Percentiles rank a stretch among this genome's conserved stretches.
Conservation (phyloP, 2,329 filamentous ascomycete species). For the Fusarium pininemorale region DNA sequence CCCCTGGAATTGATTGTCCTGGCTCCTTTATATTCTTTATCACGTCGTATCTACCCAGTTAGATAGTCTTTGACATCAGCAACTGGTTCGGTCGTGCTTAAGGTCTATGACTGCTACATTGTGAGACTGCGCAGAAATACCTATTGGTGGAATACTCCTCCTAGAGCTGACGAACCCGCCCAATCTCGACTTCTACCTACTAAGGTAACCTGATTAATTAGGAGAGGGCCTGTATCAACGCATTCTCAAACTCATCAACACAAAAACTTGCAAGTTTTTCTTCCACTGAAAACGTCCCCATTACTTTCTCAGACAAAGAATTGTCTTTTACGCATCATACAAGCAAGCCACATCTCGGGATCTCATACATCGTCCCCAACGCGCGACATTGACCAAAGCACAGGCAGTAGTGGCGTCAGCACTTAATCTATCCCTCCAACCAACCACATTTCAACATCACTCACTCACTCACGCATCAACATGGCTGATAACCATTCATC, state of each 20-base stretch:
- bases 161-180: not conserved
- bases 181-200: not conserved
- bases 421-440: conserved; percentile 2
- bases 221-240: conserved; percentile 4
- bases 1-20: not conserved
- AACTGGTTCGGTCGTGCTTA: not conserved
- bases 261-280: not conserved
- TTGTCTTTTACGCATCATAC: not conserved
- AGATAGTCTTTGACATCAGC: not conserved
- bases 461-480: not conserved
- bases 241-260: not conserved
- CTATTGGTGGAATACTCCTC: not conserved
- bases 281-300: not conserved
- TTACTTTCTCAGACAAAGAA: not conserved
- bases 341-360: not conserved
- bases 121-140: not conserved
- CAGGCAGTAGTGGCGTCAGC: conserved; percentile 14
- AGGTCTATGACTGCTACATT: conserved; percentile 10
- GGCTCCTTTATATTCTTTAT: not conserved
- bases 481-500: conserved; percentile 52
- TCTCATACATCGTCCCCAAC: not conserved
- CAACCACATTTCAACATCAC: conserved; percentile 17
- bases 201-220: conserved; percentile 16
- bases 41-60: not conserved
- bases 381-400: not conserved